Evolutionary conservation across 2,329 filamentous ascomycete species (phyloP).

Genomic region (Talaromyces amestolkiae): DNA sequence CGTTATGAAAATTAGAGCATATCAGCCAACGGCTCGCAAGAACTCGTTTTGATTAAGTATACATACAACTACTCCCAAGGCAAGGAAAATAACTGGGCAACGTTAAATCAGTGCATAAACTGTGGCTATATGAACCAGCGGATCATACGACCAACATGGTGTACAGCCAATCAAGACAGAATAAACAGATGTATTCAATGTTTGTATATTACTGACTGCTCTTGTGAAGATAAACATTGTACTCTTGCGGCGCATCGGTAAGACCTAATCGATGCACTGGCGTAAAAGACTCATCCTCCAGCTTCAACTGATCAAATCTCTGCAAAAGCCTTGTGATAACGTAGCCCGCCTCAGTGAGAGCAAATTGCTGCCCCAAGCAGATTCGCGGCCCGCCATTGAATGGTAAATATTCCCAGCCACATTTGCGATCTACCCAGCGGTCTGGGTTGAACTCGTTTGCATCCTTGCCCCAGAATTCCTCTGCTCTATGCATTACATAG

Average conservation of each 20-base stretch:
- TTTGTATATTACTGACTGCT: background rate
- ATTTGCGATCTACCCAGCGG: conserved; percentile 49
- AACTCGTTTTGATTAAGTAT: background rate
- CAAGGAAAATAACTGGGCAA: no score
- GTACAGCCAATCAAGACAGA: background rate
- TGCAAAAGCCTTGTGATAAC: background rate
- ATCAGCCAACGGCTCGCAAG: background rate
- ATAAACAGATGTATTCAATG: no score
- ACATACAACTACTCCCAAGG: background rate
- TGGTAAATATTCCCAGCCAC: conserved; percentile 42
- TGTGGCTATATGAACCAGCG: no score
- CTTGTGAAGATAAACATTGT: background rate
- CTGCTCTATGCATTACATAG: conserved; percentile 68
- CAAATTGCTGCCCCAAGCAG: conserved; percentile 25
- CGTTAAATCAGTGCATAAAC: no score
- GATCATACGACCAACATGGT: background rate
- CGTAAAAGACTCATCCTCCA: background rate
- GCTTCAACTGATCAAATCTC: background rate
- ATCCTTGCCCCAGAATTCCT: conserved; percentile 48
- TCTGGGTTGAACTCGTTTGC: conserved; percentile 50
- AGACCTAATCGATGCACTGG: background rate
- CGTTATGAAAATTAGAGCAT: no score
- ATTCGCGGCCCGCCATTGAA: conserved; percentile 30
- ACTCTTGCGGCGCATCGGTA: background rate
- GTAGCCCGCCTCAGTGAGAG: background rate